Evolutionary conservation across 2,329 filamentous ascomycete species (phyloP).

Genomic region (Fusarium tricinctum): DNA sequence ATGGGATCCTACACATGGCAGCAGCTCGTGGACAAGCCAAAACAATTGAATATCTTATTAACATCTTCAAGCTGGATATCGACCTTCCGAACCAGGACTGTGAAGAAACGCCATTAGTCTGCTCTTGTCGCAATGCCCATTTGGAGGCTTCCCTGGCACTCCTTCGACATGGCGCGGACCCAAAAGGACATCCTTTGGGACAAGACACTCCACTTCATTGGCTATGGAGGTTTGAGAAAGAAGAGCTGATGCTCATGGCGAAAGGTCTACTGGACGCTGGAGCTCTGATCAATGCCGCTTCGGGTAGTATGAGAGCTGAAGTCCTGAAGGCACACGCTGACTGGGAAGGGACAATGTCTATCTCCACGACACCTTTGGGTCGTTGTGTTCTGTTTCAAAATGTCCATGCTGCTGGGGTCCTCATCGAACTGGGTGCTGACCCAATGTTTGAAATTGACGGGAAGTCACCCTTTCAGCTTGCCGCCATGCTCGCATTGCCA

Average conservation of each 20-base stretch:
- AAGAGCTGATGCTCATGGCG: neutral
- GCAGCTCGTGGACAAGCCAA: neutral
- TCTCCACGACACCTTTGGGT: neutral
- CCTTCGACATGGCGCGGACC: neutral
- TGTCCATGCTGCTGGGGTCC: neutral
- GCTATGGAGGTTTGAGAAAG: neutral
- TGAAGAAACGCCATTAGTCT: neutral
- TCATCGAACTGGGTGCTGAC: neutral
- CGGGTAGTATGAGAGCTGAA: neutral
- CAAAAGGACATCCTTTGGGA: neutral
- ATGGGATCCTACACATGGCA: neutral
- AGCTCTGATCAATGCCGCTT: neutral
- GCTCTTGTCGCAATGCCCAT: conserved; percentile 2
- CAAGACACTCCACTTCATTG: conserved; percentile 2
- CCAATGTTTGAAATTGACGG: neutral
- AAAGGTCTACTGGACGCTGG: neutral
- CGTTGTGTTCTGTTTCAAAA: conserved; percentile 1
- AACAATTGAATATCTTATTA: neutral
- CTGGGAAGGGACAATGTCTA: conserved; percentile 8
- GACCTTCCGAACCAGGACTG: neutral
- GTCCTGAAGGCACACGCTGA: conserved; percentile 1
- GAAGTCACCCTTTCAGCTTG: neutral
- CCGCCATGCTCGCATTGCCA: neutral
- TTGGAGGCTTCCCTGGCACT: neutral
- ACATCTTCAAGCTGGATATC: neutral